Evolutionary conservation across 1,284 basidiomycete genomes (phyloP).

Genomic region (Salmacisia buchloeana): DNA sequence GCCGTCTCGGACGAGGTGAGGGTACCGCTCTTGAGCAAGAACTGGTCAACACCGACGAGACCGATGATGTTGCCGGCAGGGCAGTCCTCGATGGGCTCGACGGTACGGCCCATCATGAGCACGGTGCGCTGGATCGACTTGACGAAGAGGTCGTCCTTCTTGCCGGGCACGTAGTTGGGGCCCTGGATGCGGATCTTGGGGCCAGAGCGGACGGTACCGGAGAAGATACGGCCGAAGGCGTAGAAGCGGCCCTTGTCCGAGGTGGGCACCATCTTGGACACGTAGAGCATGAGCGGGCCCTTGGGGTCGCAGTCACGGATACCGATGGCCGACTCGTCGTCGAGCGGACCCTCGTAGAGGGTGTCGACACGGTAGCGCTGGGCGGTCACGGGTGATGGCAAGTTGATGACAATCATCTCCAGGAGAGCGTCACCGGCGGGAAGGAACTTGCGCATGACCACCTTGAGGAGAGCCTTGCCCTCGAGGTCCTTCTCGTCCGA

Average conservation of each 20-base stretch:
- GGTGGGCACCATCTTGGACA: slow-evolving; percentile 99
- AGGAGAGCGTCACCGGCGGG: slow-evolving; percentile 96
- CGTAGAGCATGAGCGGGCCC: slow-evolving; percentile 93
- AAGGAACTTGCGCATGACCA: slow-evolving; percentile 98
- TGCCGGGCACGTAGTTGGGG: slow-evolving; percentile 96
- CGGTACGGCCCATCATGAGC: slow-evolving; percentile 99
- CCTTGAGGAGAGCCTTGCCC: slow-evolving; percentile 94
- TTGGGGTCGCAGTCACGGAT: slow-evolving; percentile 98
- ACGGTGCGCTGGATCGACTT: slow-evolving; percentile 99
- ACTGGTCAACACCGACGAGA: slow-evolving; percentile 99
- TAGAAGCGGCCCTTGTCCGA: slow-evolving; percentile 99
- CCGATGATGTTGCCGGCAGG: slow-evolving; percentile 98
- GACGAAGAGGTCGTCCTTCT: slow-evolving; percentile 97
- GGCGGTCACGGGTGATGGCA: slow-evolving; percentile 84
- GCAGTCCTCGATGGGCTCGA: slow-evolving; percentile 98
- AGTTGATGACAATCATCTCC: slow-evolving; percentile 99
- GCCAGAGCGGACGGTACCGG: slow-evolving; percentile 91
- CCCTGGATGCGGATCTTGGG: slow-evolving; percentile 99
- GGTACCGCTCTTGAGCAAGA: slow-evolving; percentile 95
- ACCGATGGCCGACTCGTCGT: slow-evolving; percentile 97
- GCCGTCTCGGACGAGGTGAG: slow-evolving; percentile 96
- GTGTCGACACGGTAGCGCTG: slow-evolving; percentile 99
- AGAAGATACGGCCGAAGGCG: slow-evolving; percentile 99
- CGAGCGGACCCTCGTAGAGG: slow-evolving; percentile 98
- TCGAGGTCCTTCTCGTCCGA: slow-evolving; percentile 90